Percentiles rank a stretch among this genome's conserved stretches.
phyloP scores from a whole-genome alignment of 1,284 basidiomycete species.

The Melampsora americana region DNA sequence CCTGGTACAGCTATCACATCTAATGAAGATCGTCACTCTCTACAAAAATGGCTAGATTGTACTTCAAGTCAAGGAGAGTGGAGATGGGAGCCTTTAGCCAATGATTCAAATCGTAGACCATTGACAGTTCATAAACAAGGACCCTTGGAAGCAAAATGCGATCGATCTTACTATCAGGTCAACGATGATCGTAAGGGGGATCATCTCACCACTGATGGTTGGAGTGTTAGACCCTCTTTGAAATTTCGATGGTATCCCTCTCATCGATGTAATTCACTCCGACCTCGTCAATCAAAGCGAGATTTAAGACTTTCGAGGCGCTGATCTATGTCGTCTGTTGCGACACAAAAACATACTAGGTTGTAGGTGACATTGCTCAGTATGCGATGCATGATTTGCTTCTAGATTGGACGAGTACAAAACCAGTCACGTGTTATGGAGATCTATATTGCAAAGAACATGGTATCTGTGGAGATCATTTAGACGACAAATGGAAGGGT shows the following conservation, averaged over 20 bases:
- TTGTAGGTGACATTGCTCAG: conserved; percentile 50
- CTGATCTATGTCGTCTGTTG: conserved; percentile 48
- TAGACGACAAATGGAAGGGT: conserved; percentile 33
- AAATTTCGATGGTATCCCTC: conserved; percentile 51
- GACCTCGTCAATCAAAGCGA: not conserved
- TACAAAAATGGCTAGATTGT: conserved; percentile 51
- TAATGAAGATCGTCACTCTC: conserved; percentile 41
- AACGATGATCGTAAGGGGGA: not conserved
- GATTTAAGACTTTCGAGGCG: conserved; percentile 40
- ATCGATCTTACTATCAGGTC: conserved; percentile 50
- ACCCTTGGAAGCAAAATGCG: conserved; percentile 48
- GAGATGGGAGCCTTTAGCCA: conserved; percentile 47
- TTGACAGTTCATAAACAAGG: conserved; percentile 52
- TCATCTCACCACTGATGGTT: conserved; percentile 21
- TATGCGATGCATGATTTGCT: conserved; percentile 52
- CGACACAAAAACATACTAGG: conserved; percentile 50
- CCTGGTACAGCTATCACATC: conserved; percentile 49
- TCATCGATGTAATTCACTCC: conserved; percentile 34
- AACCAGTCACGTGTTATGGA: conserved; percentile 50
- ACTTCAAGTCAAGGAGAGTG: conserved; percentile 47
- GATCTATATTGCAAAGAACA: conserved; percentile 53
- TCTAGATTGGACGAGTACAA: conserved; percentile 50
- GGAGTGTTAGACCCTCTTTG: conserved; percentile 50
- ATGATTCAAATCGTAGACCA: conserved; percentile 25
- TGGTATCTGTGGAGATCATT: conserved; percentile 48